A percentile compares a stretch with the other conserved stretches of the same genome.
Conservation (phyloP, 2,329 filamentous ascomycete genomes). For the Xylariaceae sp. region DNA sequence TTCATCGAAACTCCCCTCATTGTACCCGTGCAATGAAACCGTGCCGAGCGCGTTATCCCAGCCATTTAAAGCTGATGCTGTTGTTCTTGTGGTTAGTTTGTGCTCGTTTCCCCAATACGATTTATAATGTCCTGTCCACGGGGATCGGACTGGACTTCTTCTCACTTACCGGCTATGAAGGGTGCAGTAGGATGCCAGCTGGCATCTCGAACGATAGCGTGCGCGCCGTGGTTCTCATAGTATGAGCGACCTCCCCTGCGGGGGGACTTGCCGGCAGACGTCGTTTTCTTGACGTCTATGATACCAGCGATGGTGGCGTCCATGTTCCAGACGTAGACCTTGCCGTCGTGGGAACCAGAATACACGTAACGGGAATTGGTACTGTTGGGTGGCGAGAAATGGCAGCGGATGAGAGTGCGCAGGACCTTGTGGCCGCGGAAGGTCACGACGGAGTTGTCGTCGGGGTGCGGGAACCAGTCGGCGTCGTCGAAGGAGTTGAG, state of each 20-base stretch:
- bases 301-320: conserved; percentile 76
- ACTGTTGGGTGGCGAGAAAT: conserved; percentile 83
- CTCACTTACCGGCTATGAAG: conserved; percentile 58
- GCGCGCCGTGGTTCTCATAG: conserved; percentile 59
- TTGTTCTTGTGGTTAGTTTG: conserved; percentile 8
- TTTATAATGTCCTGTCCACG: too few species aligned
- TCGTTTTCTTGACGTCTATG: conserved; percentile 72
- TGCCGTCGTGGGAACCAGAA: conserved; percentile 82
- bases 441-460: conserved; percentile 89
- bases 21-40: conserved; percentile 73
- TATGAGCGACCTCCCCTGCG: conserved; percentile 49
- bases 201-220: conserved; percentile 77
- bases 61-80: conserved; percentile 79
- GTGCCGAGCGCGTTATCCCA: conserved; percentile 68
- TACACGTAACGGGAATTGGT: conserved; percentile 92
- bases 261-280: conserved; percentile 54
- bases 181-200: conserved; percentile 87
- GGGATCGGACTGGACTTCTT: background rate
- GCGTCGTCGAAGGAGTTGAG: conserved; percentile 59
- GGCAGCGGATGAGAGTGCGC: conserved; percentile 86
- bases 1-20: conserved; percentile 61
- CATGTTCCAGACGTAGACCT: conserved; percentile 87
- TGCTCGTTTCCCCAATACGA: background rate
- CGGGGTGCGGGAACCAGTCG: conserved; percentile 65
- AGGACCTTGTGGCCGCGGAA: conserved; percentile 87